A percentile compares a stretch with the other conserved stretches of the same genome.
Evolutionary conservation across 441 rosid species (phyloP).

Genomic region (Bocquillonia castaneifolia): DNA sequence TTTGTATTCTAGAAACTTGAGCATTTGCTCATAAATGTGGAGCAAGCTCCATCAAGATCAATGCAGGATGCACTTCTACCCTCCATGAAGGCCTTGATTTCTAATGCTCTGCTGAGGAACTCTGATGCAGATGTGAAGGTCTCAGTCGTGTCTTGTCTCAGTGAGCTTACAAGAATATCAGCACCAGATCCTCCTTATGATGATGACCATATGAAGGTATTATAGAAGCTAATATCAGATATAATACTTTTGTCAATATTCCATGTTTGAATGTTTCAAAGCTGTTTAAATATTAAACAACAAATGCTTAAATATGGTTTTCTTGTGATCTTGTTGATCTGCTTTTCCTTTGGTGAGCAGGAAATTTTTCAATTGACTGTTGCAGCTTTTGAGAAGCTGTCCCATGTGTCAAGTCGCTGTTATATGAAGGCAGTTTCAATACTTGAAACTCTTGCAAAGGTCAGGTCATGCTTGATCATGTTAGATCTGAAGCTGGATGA

Average conservation of each 20-base stretch:
- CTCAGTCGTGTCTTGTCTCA: constrained; percentile 80
- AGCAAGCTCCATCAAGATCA: constrained; percentile 68
- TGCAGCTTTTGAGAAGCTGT: constrained; percentile 58
- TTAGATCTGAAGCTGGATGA: constrained; percentile 84
- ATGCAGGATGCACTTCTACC: constrained; percentile 75
- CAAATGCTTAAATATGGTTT: constrained; percentile 9
- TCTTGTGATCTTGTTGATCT: constrained; percentile 13
- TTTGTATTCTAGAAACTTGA: constrained; percentile 53
- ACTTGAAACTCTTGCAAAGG: constrained; percentile 84
- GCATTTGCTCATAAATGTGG: constrained; percentile 51
- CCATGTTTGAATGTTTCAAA: not conserved
- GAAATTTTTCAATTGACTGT: constrained; percentile 36
- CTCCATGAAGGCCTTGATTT: constrained; percentile 61
- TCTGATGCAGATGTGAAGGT: constrained; percentile 63
- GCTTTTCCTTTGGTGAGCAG: constrained; percentile 24
- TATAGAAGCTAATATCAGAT: constrained; percentile 7
- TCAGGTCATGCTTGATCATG: constrained; percentile 90
- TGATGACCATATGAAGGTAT: constrained; percentile 84
- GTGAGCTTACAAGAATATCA: constrained; percentile 92
- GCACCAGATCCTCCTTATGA: constrained; percentile 93
- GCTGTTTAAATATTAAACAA: not conserved
- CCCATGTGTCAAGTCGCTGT: constrained; percentile 53
- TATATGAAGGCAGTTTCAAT: constrained; percentile 62
- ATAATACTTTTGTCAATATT: not conserved
- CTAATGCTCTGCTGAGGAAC: constrained; percentile 56